Percentiles rank a stretch among this genome's conserved stretches.
These are phyloP conservation scores for Besnoitia besnoiti DNA, from an alignment of 169 alveolate genomes.

Conservation along the genomic window DNA sequence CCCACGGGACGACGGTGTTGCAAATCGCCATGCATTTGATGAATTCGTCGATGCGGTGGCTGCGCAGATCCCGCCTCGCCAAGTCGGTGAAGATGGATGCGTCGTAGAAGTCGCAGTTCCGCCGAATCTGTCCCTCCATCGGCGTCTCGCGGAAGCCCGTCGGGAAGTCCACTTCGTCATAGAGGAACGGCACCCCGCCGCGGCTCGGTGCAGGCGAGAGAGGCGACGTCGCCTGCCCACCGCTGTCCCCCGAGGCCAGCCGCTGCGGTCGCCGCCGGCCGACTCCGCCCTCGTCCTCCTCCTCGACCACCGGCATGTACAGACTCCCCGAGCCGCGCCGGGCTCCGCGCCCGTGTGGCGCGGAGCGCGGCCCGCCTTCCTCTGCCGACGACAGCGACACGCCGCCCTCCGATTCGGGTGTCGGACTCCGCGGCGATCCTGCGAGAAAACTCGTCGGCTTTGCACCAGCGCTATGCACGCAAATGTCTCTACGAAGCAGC, in stretches of 20 bases:
- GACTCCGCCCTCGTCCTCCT: not conserved
- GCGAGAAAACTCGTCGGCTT: too few relatives aligned
- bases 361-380: not conserved
- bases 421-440: not conserved
- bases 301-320: constrained; percentile 19
- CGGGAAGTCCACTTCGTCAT: constrained; percentile 27
- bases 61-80: constrained; percentile 12
- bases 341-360: not conserved
- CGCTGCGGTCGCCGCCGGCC: not conserved
- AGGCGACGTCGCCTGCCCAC: not conserved
- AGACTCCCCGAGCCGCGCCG: not conserved
- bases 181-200: constrained; percentile 22
- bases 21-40: constrained; percentile 60
- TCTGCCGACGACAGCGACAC: not conserved
- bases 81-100: constrained; percentile 43
- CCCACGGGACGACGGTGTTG: constrained; percentile 64
- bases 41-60: constrained; percentile 52
- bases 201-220: not conserved
- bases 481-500: too few relatives aligned
- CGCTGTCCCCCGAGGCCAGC: not conserved
- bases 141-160: constrained; percentile 45
- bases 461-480: too few relatives aligned
- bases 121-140: constrained; percentile 43
- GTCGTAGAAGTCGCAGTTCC: constrained; percentile 57
- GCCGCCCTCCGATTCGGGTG: not conserved